Evolutionary conservation across 2,329 filamentous ascomycete genomes (phyloP).

Genomic region (Trichoderma asperellum): DNA sequence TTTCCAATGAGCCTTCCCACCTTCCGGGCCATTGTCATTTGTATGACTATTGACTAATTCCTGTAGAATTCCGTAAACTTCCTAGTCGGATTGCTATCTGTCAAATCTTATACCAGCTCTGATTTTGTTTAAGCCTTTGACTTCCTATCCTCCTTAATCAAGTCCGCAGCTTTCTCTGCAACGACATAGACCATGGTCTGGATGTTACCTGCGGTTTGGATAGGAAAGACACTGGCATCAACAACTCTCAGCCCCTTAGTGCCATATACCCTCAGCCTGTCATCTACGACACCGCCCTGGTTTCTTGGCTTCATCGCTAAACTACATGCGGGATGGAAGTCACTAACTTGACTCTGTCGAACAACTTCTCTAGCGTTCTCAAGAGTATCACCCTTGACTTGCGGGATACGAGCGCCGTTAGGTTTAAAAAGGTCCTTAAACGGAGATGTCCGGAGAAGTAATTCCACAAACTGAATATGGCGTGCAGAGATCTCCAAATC

Average conservation of each 20-base stretch:
- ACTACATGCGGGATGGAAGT: slow-evolving; percentile 56
- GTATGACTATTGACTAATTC: neutral
- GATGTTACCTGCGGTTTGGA: slow-evolving; percentile 46
- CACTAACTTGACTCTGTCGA: slow-evolving; percentile 40
- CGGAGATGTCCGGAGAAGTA: slow-evolving; percentile 43
- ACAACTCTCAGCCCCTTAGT: slow-evolving; percentile 50
- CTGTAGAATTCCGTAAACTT: neutral
- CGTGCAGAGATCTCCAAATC: slow-evolving; percentile 58
- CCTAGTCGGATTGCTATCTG: neutral
- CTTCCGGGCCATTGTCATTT: neutral
- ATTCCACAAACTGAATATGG: slow-evolving; percentile 49
- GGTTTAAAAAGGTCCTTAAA: slow-evolving; percentile 46
- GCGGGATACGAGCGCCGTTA: slow-evolving; percentile 39
- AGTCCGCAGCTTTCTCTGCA: slow-evolving; percentile 47
- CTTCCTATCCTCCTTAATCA: slow-evolving; percentile 38
- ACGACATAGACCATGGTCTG: slow-evolving; percentile 38
- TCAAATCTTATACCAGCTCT: neutral
- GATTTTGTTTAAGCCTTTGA: neutral
- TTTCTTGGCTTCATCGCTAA: slow-evolving; percentile 53
- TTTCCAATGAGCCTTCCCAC: neutral
- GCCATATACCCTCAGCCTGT: slow-evolving; percentile 49
- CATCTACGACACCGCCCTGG: slow-evolving; percentile 51
- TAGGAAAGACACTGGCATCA: slow-evolving; percentile 52
- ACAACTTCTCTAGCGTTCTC: slow-evolving; percentile 46
- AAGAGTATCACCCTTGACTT: slow-evolving; percentile 35